Evolutionary conservation across 352 stramenopile species (phyloP).

Genomic region (Pythium insidiosum): DNA sequence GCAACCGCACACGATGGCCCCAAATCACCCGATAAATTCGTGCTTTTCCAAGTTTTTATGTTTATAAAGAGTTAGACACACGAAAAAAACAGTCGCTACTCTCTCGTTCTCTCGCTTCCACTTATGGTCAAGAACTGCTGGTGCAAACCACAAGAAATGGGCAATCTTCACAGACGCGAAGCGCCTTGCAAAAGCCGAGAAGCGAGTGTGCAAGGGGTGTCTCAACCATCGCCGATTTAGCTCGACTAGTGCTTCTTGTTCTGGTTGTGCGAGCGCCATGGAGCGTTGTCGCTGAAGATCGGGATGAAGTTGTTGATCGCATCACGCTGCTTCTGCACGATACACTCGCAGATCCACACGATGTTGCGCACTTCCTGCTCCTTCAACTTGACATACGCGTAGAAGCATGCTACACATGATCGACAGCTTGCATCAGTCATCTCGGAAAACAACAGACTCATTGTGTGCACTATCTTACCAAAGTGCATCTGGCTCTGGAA

Average conservation of each 20-base stretch:
- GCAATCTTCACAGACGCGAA: too few relatives aligned
- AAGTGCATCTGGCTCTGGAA: constrained; percentile 99
- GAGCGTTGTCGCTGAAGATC: constrained; percentile 95
- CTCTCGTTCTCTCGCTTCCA: too few relatives aligned
- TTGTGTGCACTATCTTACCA: constrained; percentile 45
- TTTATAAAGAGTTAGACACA: too few relatives aligned
- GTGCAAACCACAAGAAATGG: too few relatives aligned
- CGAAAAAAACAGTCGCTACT: too few relatives aligned
- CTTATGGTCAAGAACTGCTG: too few relatives aligned
- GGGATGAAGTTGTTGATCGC: constrained; percentile 99
- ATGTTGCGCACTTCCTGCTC: constrained; percentile 99
- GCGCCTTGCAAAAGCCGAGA: too few relatives aligned
- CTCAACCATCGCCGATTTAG: too few relatives aligned
- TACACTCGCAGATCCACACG: constrained; percentile 99
- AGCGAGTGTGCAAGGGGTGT: too few relatives aligned
- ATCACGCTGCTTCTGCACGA: constrained; percentile 98
- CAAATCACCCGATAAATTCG: too few relatives aligned
- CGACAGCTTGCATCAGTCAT: background rate
- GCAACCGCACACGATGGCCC: too few relatives aligned
- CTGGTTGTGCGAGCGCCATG: constrained; percentile 80
- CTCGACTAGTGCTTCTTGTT: constrained; percentile 38
- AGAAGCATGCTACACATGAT: constrained; percentile 81
- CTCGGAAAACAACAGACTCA: background rate
- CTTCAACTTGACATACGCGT: constrained; percentile 99
- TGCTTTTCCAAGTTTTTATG: too few relatives aligned